Evolutionary conservation across 2,329 filamentous ascomycete species (phyloP).

Genomic region (Alternaria tenuissima): DNA sequence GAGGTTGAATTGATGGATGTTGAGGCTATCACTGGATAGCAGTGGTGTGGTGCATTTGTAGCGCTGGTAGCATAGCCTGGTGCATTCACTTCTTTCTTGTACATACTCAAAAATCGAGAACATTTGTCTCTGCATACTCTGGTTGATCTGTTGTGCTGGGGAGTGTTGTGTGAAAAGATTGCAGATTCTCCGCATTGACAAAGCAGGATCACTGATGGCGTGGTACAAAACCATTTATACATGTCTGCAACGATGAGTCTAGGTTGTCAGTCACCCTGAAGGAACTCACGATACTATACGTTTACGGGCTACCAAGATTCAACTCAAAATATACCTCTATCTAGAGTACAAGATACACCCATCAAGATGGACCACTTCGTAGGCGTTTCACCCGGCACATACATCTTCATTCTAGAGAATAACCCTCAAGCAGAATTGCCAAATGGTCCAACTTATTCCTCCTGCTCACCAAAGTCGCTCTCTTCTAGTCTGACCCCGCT

Average conservation of each 20-base stretch:
- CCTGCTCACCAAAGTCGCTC: slow-evolving; percentile 36
- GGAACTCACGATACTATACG: background rate
- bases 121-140: background rate
- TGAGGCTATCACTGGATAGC: background rate
- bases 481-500: slow-evolving; percentile 48
- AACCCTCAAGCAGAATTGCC: background rate
- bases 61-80: slow-evolving; percentile 16
- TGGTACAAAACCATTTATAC: background rate
- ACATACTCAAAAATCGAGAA: slow-evolving; percentile 2
- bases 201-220: background rate
- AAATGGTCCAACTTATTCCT: background rate
- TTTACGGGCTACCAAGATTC: background rate
- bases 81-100: slow-evolving; percentile 27
- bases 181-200: background rate
- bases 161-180: background rate
- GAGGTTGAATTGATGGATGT: background rate
- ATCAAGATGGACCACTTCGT: background rate
- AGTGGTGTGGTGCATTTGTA: background rate
- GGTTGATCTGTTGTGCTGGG: background rate
- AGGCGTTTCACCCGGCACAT: background rate
- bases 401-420: background rate
- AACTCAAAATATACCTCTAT: background rate
- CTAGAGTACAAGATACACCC: background rate
- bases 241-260: background rate
- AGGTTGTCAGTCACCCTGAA: background rate